These are phyloP conservation scores for Backusella westeae DNA, from an alignment of 192 early-diverging fungal species.

Conservation along the genomic window DNA sequence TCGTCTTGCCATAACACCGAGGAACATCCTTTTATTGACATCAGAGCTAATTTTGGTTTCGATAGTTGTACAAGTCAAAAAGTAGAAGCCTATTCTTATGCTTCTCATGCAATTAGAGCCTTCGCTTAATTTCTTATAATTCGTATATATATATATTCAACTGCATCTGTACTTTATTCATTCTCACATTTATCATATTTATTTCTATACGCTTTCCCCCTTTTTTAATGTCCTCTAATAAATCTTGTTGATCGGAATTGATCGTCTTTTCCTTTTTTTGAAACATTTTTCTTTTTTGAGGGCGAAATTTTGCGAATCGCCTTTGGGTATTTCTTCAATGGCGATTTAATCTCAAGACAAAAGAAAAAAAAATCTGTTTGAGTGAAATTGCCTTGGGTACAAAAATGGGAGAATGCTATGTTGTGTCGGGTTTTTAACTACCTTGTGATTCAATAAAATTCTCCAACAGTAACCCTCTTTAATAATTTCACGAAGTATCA, in stretches of 20 bases:
- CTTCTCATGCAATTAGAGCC: background rate
- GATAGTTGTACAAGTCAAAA: background rate
- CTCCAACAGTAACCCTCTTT: no score
- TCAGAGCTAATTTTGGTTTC: background rate
- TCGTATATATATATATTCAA: background rate
- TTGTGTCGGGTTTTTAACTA: no score
- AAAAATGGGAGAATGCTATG: background rate
- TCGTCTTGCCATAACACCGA: background rate
- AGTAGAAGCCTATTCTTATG: background rate
- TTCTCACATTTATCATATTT: background rate
- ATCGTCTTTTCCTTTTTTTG: background rate
- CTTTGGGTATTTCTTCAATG: background rate
- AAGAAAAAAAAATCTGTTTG: background rate
- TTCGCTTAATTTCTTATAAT: background rate
- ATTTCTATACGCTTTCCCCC: background rate
- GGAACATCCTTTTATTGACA: conserved; percentile 1
- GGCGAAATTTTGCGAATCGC: background rate
- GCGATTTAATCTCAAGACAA: background rate
- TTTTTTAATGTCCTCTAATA: background rate
- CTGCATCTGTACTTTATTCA: conserved; percentile 1
- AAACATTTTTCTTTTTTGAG: background rate
- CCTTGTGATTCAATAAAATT: no score
- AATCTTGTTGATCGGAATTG: background rate
- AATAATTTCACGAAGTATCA: no score
- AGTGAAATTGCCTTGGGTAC: background rate